These are phyloP conservation scores for Alternaria atra DNA, from an alignment of 2,329 filamentous ascomycete species.

Conservation along the genomic window DNA sequence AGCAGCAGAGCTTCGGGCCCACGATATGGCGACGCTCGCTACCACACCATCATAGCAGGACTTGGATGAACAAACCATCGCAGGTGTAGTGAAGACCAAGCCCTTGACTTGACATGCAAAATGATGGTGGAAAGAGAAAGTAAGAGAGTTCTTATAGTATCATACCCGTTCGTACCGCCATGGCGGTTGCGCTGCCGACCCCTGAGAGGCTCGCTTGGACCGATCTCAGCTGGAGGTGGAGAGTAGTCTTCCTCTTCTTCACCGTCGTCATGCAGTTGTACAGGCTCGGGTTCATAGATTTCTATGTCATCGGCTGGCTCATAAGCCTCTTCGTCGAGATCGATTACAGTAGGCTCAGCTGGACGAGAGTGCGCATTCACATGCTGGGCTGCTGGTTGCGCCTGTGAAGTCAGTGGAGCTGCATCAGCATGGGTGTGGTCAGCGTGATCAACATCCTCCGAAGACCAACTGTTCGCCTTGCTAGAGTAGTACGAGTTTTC, in stretches of 20 bases:
- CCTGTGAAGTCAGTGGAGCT: slow-evolving; percentile 40
- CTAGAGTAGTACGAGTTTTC: slow-evolving; percentile 97
- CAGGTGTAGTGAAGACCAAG: neutral
- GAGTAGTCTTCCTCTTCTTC: slow-evolving; percentile 55
- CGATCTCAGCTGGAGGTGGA: slow-evolving; percentile 56
- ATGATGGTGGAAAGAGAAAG: slow-evolving; percentile 34
- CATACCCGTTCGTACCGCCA: slow-evolving; percentile 46
- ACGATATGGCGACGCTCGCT: neutral
- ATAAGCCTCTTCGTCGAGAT: slow-evolving; percentile 50
- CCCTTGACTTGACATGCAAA: neutral
- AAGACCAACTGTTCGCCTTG: slow-evolving; percentile 79
- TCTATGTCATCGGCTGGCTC: slow-evolving; percentile 53
- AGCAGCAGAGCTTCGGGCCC: neutral
- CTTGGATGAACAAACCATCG: neutral
- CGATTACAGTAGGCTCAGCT: slow-evolving; percentile 41
- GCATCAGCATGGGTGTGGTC: slow-evolving; percentile 42
- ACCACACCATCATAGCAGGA: neutral
- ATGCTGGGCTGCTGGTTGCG: slow-evolving; percentile 32
- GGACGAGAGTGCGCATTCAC: slow-evolving; percentile 26
- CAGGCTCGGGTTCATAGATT: slow-evolving; percentile 48
- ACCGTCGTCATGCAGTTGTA: slow-evolving; percentile 39
- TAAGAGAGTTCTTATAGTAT: slow-evolving; percentile 17
- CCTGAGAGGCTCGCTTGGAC: slow-evolving; percentile 35
- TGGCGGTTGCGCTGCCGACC: slow-evolving; percentile 37
- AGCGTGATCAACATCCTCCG: slow-evolving; percentile 54